Percentiles rank a stretch among this genome's conserved stretches.
phyloP scores from a whole-genome alignment of 1,284 basidiomycete species.

The Athelia psychrophila region DNA sequence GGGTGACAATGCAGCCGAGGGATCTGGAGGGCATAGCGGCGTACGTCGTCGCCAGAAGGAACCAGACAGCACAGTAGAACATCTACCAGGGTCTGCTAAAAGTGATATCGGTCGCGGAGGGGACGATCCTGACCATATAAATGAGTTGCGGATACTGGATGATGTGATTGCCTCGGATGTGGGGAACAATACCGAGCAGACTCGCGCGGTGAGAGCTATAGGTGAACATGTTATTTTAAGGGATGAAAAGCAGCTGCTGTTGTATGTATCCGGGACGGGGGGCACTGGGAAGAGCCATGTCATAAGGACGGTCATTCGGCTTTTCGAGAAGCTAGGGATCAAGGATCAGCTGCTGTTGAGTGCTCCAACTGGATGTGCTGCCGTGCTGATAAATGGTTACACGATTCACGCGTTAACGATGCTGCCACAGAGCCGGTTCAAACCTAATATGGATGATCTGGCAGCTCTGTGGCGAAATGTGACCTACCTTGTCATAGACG shows the following conservation, averaged over 20 bases:
- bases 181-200: conserved; percentile 26
- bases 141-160: too few species aligned
- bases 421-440: neutral
- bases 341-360: neutral
- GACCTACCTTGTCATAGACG: conserved; percentile 38
- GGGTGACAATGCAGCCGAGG: too few species aligned
- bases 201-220: conserved; percentile 26
- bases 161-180: conserved; percentile 14
- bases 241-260: conserved; percentile 14
- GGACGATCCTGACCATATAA: too few species aligned
- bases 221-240: conserved; percentile 15
- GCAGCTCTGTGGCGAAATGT: neutral
- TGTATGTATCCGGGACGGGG: conserved; percentile 17
- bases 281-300: conserved; percentile 18
- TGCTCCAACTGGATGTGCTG: conserved; percentile 4
- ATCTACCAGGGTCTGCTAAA: too few species aligned
- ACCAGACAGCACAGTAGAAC: too few species aligned
- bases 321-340: neutral
- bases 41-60: too few species aligned
- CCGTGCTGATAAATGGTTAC: conserved; percentile 1
- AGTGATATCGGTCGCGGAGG: too few species aligned
- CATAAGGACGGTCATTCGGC: conserved; percentile 6
- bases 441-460: neutral
- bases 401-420: conserved; percentile 3
- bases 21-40: too few species aligned